Evolutionary conservation across 495 filamentous ascomycete species (phyloP).

Genomic region (Podospora pseudoanserina): DNA sequence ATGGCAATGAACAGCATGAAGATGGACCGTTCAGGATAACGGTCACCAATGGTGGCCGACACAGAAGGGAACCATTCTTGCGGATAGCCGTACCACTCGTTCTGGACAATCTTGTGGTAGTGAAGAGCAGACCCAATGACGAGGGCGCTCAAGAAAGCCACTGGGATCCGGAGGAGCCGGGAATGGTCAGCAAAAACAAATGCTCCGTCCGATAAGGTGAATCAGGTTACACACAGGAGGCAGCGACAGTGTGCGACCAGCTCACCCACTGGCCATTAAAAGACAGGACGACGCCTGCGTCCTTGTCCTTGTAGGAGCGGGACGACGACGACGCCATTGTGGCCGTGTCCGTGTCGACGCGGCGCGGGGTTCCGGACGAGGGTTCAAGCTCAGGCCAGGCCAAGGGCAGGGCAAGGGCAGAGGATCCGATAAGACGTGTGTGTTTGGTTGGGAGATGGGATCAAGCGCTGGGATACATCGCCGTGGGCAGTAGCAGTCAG

Average conservation of each 20-base stretch:
- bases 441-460: background rate
- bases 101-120: slow-evolving; percentile 95
- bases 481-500: background rate
- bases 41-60: slow-evolving; percentile 96
- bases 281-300: slow-evolving; percentile 69
- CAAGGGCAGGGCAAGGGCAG: background rate
- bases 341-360: slow-evolving; percentile 2
- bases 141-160: slow-evolving; percentile 88
- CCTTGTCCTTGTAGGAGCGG: slow-evolving; percentile 72
- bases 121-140: slow-evolving; percentile 81
- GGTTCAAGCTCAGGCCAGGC: background rate
- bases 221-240: slow-evolving; percentile 58
- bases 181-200: slow-evolving; percentile 5
- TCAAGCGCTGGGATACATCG: background rate
- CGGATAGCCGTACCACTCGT: slow-evolving; percentile 95
- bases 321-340: slow-evolving; percentile 50
- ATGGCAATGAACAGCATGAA: slow-evolving; percentile 97
- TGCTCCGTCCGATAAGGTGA: background rate
- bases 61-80: slow-evolving; percentile 99
- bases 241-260: slow-evolving; percentile 77
- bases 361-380: background rate
- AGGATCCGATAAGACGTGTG: background rate
- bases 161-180: slow-evolving; percentile 35
- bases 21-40: slow-evolving; percentile 93
- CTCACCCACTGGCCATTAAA: slow-evolving; percentile 91